Conservation (phyloP, 2,329 filamentous ascomycete genomes). For the Alternaria dauci region DNA sequence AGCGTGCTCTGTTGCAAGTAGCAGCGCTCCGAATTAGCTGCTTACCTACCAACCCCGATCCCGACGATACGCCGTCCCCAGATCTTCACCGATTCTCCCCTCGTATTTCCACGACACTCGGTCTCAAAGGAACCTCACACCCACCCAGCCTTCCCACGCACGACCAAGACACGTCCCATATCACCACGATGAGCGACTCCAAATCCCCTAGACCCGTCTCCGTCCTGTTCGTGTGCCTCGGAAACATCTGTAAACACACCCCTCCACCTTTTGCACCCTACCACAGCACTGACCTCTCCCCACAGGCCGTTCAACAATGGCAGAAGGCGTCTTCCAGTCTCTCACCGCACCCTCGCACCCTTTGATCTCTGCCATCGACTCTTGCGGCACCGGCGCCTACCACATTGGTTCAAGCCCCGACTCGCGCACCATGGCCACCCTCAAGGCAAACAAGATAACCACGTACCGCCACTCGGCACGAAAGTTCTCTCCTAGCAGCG, state of each 20-base stretch:
- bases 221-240: conserved; percentile 93
- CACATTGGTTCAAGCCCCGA: conserved; percentile 82
- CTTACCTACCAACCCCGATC: not conserved
- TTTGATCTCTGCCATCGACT: conserved; percentile 77
- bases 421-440: conserved; percentile 80
- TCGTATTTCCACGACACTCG: not conserved
- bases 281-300: not conserved
- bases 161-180: not conserved
- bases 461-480: conserved; percentile 80
- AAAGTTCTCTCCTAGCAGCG: conserved; percentile 70
- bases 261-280: not conserved
- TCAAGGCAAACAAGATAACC: conserved; percentile 76
- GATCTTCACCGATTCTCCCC: conserved; percentile 6
- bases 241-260: conserved; percentile 79
- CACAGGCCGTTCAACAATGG: conserved; percentile 82
- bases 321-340: conserved; percentile 88
- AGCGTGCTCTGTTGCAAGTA: not conserved
- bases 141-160: not conserved
- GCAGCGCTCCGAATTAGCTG: not conserved
- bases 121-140: not conserved
- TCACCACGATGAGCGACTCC: conserved; percentile 13
- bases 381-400: conserved; percentile 89
- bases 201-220: conserved; percentile 58
- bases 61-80: conserved; percentile 7
- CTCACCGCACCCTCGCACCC: conserved; percentile 62